These are phyloP conservation scores for Rubia peregrina DNA, from an alignment of 305 asterid species.

Conservation along the genomic window DNA sequence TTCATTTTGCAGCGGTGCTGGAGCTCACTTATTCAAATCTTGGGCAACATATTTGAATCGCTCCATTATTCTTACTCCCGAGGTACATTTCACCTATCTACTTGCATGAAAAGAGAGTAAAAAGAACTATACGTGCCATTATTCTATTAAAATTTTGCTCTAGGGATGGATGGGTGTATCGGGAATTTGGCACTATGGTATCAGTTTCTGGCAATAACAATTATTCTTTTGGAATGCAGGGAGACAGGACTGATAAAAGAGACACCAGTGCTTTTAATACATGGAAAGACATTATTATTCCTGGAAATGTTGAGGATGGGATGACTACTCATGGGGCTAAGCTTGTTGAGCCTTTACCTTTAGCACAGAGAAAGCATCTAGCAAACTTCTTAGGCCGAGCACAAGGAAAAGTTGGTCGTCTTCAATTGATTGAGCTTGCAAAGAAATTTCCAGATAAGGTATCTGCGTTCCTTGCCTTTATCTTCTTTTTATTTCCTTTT, in stretches of 20 bases:
- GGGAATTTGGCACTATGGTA: background rate
- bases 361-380: constrained; percentile 67
- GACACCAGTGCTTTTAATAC: constrained; percentile 89
- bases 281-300: constrained; percentile 94
- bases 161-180: background rate
- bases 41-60: constrained; percentile 85
- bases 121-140: background rate
- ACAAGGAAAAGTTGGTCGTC: constrained; percentile 84
- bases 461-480: constrained; percentile 15
- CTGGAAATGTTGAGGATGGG: constrained; percentile 92
- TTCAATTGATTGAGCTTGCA: constrained; percentile 71
- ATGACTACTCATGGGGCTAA: constrained; percentile 60
- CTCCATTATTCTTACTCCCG: constrained; percentile 90
- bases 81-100: constrained; percentile 39
- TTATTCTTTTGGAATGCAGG: constrained; percentile 38
- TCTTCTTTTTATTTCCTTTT: background rate
- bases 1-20: constrained; percentile 71
- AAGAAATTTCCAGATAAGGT: constrained; percentile 85
- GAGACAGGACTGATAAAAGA: constrained; percentile 93
- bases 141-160: background rate
- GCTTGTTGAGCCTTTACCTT: constrained; percentile 73
- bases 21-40: constrained; percentile 97
- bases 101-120: background rate
- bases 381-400: constrained; percentile 93
- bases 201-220: background rate